A percentile compares a stretch with the other conserved stretches of the same genome.
Evolutionary conservation across 2,329 filamentous ascomycete genomes (phyloP).

Genomic region (Tolypocladium album): DNA sequence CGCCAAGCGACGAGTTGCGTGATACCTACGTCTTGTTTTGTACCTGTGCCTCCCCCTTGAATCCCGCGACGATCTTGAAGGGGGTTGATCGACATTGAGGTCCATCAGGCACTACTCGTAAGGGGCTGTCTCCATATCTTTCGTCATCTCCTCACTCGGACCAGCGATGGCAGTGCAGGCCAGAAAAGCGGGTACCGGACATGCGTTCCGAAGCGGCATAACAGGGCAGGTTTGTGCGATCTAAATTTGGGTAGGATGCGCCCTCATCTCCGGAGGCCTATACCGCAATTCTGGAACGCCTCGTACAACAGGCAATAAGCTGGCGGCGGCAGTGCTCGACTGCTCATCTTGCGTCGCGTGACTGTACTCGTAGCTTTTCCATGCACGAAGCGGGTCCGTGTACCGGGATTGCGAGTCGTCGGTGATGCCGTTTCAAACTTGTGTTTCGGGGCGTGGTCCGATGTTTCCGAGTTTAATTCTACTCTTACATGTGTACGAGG

Average conservation of each 20-base stretch:
- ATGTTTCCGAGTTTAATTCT: not conserved
- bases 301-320: too few species aligned
- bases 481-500: too few species aligned
- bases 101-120: not conserved
- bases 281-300: too few species aligned
- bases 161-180: not conserved
- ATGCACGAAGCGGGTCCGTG: too few species aligned
- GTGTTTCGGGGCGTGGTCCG: not conserved
- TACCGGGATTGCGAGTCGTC: not conserved
- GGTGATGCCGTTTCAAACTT: not conserved
- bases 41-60: not conserved
- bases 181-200: not conserved
- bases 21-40: not conserved
- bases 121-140: not conserved
- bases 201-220: not conserved
- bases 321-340: not conserved
- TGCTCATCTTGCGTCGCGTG: not conserved
- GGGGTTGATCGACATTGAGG: not conserved
- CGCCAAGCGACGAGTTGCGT: not conserved
- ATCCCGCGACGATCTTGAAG: not conserved
- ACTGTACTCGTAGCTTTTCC: not conserved
- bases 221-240: not conserved
- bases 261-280: not conserved
- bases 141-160: not conserved
- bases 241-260: not conserved